These are phyloP conservation scores for Triangularia setosa DNA, from an alignment of 2,329 filamentous ascomycete species.

Conservation along the genomic window DNA sequence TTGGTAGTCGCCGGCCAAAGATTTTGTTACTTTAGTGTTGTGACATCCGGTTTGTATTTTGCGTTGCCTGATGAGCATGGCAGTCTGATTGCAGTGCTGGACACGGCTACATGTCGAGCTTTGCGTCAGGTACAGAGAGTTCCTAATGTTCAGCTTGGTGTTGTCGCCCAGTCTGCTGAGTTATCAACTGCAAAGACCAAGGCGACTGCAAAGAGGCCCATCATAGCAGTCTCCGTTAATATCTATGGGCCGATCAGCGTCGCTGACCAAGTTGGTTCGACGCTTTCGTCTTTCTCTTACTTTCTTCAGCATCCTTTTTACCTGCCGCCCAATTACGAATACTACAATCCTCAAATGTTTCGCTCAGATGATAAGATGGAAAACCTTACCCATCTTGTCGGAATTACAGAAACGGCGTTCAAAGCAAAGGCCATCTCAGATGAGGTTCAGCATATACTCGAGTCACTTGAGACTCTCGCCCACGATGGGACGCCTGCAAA, in stretches of 20 bases:
- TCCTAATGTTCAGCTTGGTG: background rate
- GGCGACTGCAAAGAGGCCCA: background rate
- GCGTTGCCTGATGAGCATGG: background rate
- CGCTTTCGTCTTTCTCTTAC: background rate
- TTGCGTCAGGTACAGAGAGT: background rate
- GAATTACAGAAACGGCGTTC: background rate
- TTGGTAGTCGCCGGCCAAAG: background rate
- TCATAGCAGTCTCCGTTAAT: background rate
- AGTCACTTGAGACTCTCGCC: background rate
- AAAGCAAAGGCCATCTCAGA: conserved; percentile 1
- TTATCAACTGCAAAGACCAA: background rate
- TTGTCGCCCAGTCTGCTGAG: background rate
- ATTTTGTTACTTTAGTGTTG: background rate
- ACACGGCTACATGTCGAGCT: background rate
- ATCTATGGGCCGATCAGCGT: background rate
- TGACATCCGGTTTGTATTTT: background rate
- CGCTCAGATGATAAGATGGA: conserved; percentile 1
- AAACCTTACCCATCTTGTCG: conserved; percentile 16
- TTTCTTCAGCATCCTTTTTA: conserved; percentile 16
- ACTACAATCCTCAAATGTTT: conserved; percentile 18
- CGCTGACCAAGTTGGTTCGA: background rate
- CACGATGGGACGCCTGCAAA: too few relatives aligned
- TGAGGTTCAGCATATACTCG: background rate
- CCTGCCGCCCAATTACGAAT: conserved; percentile 1
- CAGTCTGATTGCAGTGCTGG: background rate